A percentile compares a stretch with the other conserved stretches of the same genome.
Evolutionary conservation across 2,329 filamentous ascomycete genomes (phyloP).

Genomic region (Aureobasidium namibiae): DNA sequence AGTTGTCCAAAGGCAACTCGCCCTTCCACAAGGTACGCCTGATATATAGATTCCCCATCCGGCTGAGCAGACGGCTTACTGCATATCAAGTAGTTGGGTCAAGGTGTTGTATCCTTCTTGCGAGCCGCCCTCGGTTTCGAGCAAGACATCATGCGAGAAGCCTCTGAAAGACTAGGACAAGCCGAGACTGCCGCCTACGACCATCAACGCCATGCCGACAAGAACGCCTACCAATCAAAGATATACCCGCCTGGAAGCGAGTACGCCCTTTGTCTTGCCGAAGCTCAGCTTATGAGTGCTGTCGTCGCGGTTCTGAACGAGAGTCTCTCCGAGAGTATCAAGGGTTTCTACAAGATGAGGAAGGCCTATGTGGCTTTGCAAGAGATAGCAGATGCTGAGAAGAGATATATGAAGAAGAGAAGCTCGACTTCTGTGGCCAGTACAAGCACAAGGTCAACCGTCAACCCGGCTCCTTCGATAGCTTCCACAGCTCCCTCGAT

Average conservation of each 20-base stretch:
- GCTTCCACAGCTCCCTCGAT: neutral
- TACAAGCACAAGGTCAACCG: neutral
- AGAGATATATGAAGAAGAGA: slow-evolving; percentile 42
- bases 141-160: slow-evolving; percentile 82
- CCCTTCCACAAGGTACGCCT: slow-evolving; percentile 67
- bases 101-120: slow-evolving; percentile 76
- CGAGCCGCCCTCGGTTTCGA: slow-evolving; percentile 83
- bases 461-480: neutral
- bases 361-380: slow-evolving; percentile 83
- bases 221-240: slow-evolving; percentile 49
- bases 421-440: slow-evolving; percentile 18
- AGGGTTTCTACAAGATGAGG: slow-evolving; percentile 84
- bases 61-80: neutral
- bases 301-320: slow-evolving; percentile 87
- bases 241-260: slow-evolving; percentile 82
- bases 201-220: slow-evolving; percentile 68
- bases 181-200: slow-evolving; percentile 70
- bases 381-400: slow-evolving; percentile 67
- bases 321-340: slow-evolving; percentile 82
- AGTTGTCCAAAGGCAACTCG: slow-evolving; percentile 63
- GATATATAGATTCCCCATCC: neutral
- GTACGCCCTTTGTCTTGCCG: slow-evolving; percentile 73
- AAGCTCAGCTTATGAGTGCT: slow-evolving; percentile 82
- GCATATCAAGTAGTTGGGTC: slow-evolving; percentile 51
- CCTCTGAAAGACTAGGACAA: slow-evolving; percentile 60